Conservation (phyloP, 257 asterid genomes). For the Petunia axillaris region DNA sequence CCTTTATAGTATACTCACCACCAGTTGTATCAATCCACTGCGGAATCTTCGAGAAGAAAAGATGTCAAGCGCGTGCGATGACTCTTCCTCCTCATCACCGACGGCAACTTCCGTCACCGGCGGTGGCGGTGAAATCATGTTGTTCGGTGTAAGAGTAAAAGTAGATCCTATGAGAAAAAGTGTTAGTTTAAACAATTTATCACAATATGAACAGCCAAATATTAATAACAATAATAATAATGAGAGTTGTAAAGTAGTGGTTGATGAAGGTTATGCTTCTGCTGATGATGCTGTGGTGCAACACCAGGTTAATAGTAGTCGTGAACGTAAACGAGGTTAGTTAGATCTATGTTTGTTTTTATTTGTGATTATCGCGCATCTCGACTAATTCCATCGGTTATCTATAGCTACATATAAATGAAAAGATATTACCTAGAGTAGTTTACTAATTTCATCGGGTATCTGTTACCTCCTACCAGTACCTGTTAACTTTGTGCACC, state of each 20-base stretch:
- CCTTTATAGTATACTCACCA: not conserved
- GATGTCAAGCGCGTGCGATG: constrained; percentile 24
- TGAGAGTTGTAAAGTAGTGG: constrained; percentile 15
- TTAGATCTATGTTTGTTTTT: constrained; percentile 41
- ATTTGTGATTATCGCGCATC: not conserved
- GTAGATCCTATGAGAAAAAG: constrained; percentile 37
- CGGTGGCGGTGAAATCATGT: constrained; percentile 29
- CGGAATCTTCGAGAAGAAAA: constrained; percentile 8
- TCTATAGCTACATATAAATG: not conserved
- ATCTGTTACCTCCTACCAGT: too few species aligned
- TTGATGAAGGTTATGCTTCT: constrained; percentile 15
- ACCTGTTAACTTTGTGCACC: too few species aligned
- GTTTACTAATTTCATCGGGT: too few species aligned
- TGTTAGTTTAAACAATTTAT: constrained; percentile 30
- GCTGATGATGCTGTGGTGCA: constrained; percentile 37
- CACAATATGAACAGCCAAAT: constrained; percentile 32
- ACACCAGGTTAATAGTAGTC: constrained; percentile 49
- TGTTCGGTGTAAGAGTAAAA: constrained; percentile 34
- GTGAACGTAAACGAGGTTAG: constrained; percentile 94
- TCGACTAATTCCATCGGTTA: not conserved
- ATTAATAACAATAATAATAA: not conserved
- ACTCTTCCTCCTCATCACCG: not conserved
- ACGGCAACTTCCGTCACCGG: constrained; percentile 8
- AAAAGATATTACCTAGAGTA: too few species aligned
- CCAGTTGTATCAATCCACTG: not conserved